Evolutionary conservation across 1,284 basidiomycete genomes (phyloP).

Genomic region (Schizopora paradoxa): DNA sequence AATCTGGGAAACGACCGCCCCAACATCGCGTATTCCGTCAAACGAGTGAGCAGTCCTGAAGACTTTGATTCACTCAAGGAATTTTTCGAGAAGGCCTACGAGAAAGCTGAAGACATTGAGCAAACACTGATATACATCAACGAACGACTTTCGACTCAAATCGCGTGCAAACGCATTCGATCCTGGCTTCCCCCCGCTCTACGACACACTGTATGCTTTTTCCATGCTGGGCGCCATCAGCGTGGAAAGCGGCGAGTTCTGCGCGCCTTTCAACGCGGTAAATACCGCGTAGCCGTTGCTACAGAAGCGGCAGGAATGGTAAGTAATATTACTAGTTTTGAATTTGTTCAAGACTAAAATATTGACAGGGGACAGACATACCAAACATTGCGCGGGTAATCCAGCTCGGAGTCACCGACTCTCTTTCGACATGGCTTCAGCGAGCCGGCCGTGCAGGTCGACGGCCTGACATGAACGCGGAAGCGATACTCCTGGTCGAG

Average conservation of each 20-base stretch:
- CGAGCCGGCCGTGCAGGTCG: slow-evolving; percentile 19
- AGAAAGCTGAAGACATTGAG: neutral
- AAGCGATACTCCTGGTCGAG: slow-evolving; percentile 19
- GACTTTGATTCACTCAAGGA: neutral
- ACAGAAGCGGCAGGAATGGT: slow-evolving; percentile 23
- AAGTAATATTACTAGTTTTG: neutral
- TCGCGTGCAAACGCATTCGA: neutral
- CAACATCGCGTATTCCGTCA: neutral
- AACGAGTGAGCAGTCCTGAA: neutral
- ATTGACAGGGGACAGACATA: slow-evolving; percentile 22
- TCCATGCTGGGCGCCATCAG: neutral
- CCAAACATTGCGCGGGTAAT: slow-evolving; percentile 18
- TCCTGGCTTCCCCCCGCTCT: neutral
- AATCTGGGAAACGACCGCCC: neutral
- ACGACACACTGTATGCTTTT: neutral
- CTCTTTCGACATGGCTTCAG: slow-evolving; percentile 20
- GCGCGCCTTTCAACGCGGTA: slow-evolving; percentile 12
- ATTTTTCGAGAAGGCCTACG: neutral
- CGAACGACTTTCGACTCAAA: neutral
- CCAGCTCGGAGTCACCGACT: slow-evolving; percentile 18
- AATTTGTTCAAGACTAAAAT: slow-evolving; percentile 4
- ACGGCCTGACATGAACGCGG: slow-evolving; percentile 2
- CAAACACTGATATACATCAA: neutral
- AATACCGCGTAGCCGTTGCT: slow-evolving; percentile 16
- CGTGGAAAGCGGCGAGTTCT: neutral